These are phyloP conservation scores for Ettlia oleoabundans DNA, from an alignment of 139 green algal genomes.

Conservation along the genomic window DNA sequence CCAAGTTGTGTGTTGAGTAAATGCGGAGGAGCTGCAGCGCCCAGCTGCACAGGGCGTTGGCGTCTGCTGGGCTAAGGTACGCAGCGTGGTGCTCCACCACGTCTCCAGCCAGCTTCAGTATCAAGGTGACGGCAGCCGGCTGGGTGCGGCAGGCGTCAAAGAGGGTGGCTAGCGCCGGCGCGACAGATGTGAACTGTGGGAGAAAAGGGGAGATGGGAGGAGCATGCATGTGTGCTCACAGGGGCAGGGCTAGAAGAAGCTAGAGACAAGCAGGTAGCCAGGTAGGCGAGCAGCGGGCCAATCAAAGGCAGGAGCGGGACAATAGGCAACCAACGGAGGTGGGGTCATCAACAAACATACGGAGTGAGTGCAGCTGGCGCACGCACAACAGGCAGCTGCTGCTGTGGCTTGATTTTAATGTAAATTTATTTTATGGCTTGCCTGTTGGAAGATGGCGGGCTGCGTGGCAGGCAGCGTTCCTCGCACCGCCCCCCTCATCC, in stretches of 20 bases:
- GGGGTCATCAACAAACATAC: background rate
- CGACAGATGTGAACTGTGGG: slow-evolving; percentile 29
- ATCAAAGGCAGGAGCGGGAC: background rate
- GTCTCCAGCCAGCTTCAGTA: slow-evolving; percentile 83
- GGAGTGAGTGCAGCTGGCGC: too few relatives aligned
- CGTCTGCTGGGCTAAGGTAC: slow-evolving; percentile 23
- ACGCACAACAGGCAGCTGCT: background rate
- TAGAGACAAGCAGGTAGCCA: background rate
- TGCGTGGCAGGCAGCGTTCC: slow-evolving; percentile 58
- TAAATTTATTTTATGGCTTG: too few relatives aligned
- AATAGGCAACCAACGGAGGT: too few relatives aligned
- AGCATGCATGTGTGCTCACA: too few relatives aligned
- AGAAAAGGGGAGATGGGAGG: background rate
- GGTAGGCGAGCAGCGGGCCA: background rate
- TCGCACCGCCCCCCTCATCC: slow-evolving; percentile 65
- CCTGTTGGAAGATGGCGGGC: slow-evolving; percentile 50
- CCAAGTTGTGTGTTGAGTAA: slow-evolving; percentile 61
- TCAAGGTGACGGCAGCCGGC: slow-evolving; percentile 55
- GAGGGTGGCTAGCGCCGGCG: slow-evolving; percentile 37
- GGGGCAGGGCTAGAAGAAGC: too few relatives aligned
- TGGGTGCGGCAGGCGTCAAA: slow-evolving; percentile 51
- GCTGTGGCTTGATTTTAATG: too few relatives aligned
- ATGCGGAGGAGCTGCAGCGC: slow-evolving; percentile 63
- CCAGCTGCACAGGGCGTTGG: slow-evolving; percentile 58
- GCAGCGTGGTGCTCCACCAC: slow-evolving; percentile 67